Base-by-base conservation (phyloP, 2,329 filamentous ascomycete species). In the Alternaria metachromatica region DNA sequence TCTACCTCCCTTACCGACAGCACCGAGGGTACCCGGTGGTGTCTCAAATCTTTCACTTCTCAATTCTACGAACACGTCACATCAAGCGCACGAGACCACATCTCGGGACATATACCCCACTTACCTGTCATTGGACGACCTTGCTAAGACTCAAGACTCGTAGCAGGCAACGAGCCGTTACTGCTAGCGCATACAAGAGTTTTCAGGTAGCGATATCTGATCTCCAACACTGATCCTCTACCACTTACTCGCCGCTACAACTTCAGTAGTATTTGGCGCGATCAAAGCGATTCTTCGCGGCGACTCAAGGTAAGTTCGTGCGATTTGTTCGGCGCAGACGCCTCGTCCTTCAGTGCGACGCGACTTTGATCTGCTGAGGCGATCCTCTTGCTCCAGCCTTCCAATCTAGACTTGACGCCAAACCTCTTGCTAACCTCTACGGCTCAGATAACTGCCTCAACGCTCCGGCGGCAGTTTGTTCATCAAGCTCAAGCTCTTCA, bases 1-100 rank as follows among this genome's bases (percentile, higher is more conserved):
- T 30, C 25, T 28, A n/a, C 15, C 28, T 26, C 23, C 18, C 21
- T 41, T 28, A 20, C 13, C 48, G 37, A n/a, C 45, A 51, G 18
- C 44, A 15, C 48, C 10, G 18, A 51, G 4, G 21, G 20, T 23
- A 30, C 21, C 26, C 11, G 18, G 23, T 30, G 41, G 26, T 37
- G 23, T 48, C 41, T 37, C 23, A 15, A 26, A 13, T 50, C 54
- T 64, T 61, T 54, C 53, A 64, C 62, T 57, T 54, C 46, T 23
- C 46, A 43, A 3, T 18, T 26, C 30, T 30, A 49, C 21, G 20
- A 46, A 53, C 43, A 57, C 50, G 41, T 59, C 37, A 55, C 44
- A 41, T 7, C 26, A 49, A 20, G 33, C 33, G 21, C 26, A 21
- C n/a, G 25, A 18, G 48, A 18, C 18, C 15, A 20, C 13, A 28